Conservation (phyloP, 805 yeast genomes). For the Ogataea angusta region DNA sequence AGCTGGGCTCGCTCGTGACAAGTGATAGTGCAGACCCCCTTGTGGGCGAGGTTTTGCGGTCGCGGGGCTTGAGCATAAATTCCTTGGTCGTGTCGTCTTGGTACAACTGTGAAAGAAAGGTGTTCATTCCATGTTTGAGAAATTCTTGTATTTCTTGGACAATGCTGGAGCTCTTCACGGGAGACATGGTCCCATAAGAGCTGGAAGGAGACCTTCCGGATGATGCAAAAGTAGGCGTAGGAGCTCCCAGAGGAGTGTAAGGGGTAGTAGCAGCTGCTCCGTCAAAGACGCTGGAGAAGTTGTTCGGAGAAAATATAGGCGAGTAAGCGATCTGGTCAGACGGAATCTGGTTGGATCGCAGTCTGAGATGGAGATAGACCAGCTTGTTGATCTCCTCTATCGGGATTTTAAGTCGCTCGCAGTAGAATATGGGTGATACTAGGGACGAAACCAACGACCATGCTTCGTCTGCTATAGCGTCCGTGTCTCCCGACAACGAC, state of each 20-base stretch:
- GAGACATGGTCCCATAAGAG: conserved; percentile 18
- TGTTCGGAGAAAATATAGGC: conserved; percentile 11
- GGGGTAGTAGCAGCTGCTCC: conserved; percentile 4
- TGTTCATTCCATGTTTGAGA: conserved; percentile 39
- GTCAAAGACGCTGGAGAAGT: conserved; percentile 1
- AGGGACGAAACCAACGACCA: conserved; percentile 45
- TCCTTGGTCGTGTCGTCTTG: conserved; percentile 29
- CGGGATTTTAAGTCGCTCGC: conserved; percentile 48
- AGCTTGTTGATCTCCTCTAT: conserved; percentile 56
- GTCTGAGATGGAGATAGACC: conserved; percentile 35
- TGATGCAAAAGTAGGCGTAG: conserved; percentile 22
- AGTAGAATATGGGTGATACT: conserved; percentile 45
- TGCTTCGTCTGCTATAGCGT: conserved; percentile 43
- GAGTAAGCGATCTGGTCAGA: conserved; percentile 8
- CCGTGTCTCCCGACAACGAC: conserved; percentile 34
- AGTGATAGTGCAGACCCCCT: conserved; percentile 32
- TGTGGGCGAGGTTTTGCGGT: conserved; percentile 1
- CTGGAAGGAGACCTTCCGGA: conserved; percentile 19
- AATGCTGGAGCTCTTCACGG: conserved; percentile 33
- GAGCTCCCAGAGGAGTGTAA: conserved; percentile 22
- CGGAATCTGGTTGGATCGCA: conserved; percentile 19
- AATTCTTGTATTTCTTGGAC: conserved; percentile 45
- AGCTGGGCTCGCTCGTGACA: conserved; percentile 17
- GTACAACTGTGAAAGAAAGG: conserved; percentile 23
- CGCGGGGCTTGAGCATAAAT: conserved; percentile 28